These are phyloP conservation scores for Coemansia asiatica DNA, from an alignment of 192 early-diverging fungal species.

Conservation along the genomic window DNA sequence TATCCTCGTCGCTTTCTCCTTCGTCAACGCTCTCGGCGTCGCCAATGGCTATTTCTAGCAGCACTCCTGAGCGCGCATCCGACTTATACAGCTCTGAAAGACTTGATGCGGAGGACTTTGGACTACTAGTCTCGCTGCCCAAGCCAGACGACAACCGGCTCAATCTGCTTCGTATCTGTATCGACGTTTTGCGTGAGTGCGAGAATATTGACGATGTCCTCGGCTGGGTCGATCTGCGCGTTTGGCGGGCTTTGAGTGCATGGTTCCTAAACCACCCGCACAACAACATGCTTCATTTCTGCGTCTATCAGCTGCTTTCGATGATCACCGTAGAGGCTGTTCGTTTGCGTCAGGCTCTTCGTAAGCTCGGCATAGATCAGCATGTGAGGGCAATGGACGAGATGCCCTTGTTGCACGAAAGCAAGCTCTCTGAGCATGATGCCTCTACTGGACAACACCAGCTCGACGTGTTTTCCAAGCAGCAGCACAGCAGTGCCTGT, in stretches of 20 bases:
- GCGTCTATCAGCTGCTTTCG: constrained; percentile 47
- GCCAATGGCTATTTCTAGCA: constrained; percentile 43
- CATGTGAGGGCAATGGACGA: background rate
- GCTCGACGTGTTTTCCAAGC: background rate
- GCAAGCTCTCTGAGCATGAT: constrained; percentile 1
- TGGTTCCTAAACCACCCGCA: constrained; percentile 56
- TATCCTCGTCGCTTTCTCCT: constrained; percentile 52
- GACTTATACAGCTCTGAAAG: constrained; percentile 21
- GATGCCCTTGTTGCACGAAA: background rate
- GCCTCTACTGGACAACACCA: background rate
- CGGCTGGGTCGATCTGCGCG: constrained; percentile 54
- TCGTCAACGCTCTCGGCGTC: constrained; percentile 54
- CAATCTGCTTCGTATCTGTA: constrained; percentile 36
- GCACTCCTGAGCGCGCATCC: constrained; percentile 31
- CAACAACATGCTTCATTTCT: constrained; percentile 50
- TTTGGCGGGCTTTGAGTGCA: constrained; percentile 47
- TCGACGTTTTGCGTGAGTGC: constrained; percentile 48
- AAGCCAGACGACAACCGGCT: constrained; percentile 43
- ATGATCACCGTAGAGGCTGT: constrained; percentile 42
- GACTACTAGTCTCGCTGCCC: constrained; percentile 35
- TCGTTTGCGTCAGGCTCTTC: constrained; percentile 31
- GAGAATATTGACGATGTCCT: constrained; percentile 44
- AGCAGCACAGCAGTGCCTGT: constrained; percentile 7
- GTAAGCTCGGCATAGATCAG: constrained; percentile 13
- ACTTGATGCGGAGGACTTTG: constrained; percentile 42